Conservation (phyloP, 192 early-diverging fungal species). For the Pilobolus umbonatus region DNA sequence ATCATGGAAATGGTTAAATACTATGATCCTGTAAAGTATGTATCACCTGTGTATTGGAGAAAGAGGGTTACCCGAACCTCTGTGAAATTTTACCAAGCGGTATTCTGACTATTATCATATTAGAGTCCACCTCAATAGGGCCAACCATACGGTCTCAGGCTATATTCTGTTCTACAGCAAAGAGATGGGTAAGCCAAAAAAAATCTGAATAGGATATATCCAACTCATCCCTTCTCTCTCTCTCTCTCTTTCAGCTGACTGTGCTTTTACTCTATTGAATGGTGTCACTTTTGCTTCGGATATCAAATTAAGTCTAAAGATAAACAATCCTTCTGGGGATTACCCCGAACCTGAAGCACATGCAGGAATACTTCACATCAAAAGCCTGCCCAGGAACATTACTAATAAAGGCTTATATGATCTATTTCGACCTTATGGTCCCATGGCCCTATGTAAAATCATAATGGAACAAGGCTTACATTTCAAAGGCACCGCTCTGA, state of each 20-base stretch:
- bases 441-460: constrained; percentile 35
- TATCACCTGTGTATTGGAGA: neutral
- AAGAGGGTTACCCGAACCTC: neutral
- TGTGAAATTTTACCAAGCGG: too few relatives aligned
- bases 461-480: constrained; percentile 20
- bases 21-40: constrained; percentile 25
- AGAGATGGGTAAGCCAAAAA: constrained; percentile 23
- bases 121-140: constrained; percentile 11
- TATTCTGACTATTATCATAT: too few relatives aligned
- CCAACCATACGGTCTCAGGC: constrained; percentile 7
- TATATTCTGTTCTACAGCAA: constrained; percentile 25
- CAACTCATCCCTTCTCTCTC: neutral
- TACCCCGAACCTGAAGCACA: constrained; percentile 26
- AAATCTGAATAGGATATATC: constrained; percentile 1
- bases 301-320: constrained; percentile 20
- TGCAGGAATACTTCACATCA: constrained; percentile 31
- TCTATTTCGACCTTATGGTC: constrained; percentile 39
- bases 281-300: constrained; percentile 15
- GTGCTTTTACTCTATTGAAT: constrained; percentile 40
- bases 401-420: constrained; percentile 29
- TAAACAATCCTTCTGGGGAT: constrained; percentile 19
- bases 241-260: constrained; percentile 29
- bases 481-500: constrained; percentile 29
- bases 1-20: constrained; percentile 21
- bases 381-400: constrained; percentile 20